A percentile compares a stretch with the other conserved stretches of the same genome.
phyloP scores from a whole-genome alignment of 495 filamentous ascomycete genomes.

The Aspergillus kassunensis region DNA sequence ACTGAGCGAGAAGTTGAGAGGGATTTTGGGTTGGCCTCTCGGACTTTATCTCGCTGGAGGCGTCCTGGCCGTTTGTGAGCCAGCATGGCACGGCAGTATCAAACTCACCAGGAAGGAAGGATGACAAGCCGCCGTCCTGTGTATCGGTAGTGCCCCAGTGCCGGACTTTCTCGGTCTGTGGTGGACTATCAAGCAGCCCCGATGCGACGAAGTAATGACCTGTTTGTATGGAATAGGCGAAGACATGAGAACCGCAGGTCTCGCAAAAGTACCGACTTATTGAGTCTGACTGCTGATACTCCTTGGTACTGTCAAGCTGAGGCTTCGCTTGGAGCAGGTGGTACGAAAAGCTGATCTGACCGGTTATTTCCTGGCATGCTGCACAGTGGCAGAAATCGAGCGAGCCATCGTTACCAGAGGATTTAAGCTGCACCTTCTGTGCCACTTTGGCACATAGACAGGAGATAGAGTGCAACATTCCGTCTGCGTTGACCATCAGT shows the following conservation, averaged over 20 bases:
- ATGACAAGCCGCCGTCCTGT: constrained; percentile 53
- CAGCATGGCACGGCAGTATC: constrained; percentile 16
- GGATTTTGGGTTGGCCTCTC: constrained; percentile 2
- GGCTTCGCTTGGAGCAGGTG: constrained; percentile 34
- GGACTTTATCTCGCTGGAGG: neutral
- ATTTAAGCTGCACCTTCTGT: constrained; percentile 38
- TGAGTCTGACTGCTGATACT: constrained; percentile 46
- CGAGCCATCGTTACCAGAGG: constrained; percentile 22
- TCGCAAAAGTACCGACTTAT: constrained; percentile 61
- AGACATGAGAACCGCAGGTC: constrained; percentile 65
- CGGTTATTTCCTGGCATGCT: constrained; percentile 56
- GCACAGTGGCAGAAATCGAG: constrained; percentile 61
- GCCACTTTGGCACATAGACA: constrained; percentile 55
- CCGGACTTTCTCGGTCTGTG: constrained; percentile 31
- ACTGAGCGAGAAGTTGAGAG: constrained; percentile 29
- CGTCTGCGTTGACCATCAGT: neutral
- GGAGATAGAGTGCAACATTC: constrained; percentile 32
- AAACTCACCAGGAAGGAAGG: constrained; percentile 37
- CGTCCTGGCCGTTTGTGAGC: constrained; percentile 17
- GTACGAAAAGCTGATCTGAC: constrained; percentile 55
- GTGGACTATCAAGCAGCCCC: constrained; percentile 33
- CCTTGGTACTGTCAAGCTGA: constrained; percentile 34
- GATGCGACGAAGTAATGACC: constrained; percentile 42
- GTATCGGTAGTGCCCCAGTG: constrained; percentile 52
- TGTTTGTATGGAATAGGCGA: constrained; percentile 29